Conservation (phyloP, 805 yeast species). For the Barnettozyma wickerhamii region DNA sequence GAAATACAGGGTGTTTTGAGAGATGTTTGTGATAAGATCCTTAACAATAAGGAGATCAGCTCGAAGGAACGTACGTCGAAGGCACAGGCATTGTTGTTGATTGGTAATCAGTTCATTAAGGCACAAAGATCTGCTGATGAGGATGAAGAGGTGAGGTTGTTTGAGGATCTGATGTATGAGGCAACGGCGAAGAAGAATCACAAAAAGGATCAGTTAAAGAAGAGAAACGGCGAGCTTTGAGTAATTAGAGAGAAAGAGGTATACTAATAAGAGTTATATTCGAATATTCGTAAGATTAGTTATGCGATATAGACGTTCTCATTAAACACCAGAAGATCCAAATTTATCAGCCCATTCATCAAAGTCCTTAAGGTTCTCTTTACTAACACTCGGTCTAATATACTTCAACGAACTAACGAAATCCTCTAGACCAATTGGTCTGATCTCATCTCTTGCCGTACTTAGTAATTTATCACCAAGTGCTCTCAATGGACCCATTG, state of each 20-base stretch:
- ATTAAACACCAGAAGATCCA: conserved; percentile 90
- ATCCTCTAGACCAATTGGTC: conserved; percentile 74
- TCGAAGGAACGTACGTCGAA: conserved; percentile 60
- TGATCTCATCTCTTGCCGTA: conserved; percentile 67
- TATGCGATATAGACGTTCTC: no score
- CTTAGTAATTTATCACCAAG: conserved; percentile 79
- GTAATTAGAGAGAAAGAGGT: neutral
- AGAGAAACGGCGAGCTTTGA: no score
- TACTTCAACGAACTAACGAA: conserved; percentile 71
- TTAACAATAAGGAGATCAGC: conserved; percentile 62
- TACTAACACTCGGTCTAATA: conserved; percentile 85
- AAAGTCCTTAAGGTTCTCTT: conserved; percentile 70
- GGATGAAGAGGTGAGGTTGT: conserved; percentile 85
- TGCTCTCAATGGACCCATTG: conserved; percentile 93
- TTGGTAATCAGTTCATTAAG: conserved; percentile 65
- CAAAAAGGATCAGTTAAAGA: neutral
- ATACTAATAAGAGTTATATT: neutral
- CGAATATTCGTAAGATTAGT: no score
- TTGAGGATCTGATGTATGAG: conserved; percentile 89
- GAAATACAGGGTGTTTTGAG: conserved; percentile 80
- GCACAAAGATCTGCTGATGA: conserved; percentile 80
- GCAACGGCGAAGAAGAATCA: conserved; percentile 39
- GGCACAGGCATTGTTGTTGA: conserved; percentile 71
- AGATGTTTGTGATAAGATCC: conserved; percentile 75
- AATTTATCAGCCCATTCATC: conserved; percentile 86